Evolutionary conservation across 306 rosid genomes (phyloP).

Genomic region (Cicer yamashitae): DNA sequence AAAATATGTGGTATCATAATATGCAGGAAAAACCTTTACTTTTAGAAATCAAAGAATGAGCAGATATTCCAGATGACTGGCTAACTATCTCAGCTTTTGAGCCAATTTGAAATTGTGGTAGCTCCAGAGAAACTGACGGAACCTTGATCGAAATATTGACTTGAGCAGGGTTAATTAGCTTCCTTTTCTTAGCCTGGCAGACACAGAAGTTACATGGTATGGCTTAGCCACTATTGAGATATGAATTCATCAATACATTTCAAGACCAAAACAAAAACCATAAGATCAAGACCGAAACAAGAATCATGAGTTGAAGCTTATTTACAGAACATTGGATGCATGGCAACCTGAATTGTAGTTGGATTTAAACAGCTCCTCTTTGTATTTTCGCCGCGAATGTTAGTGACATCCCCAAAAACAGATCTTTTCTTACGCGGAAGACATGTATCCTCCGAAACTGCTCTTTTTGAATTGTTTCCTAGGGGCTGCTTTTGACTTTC

Average conservation of each 20-base stretch:
- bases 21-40: conserved; percentile 56
- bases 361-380: conserved; percentile 56
- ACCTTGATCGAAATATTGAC: conserved; percentile 48
- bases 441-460: conserved; percentile 51
- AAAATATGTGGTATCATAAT: neutral
- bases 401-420: conserved; percentile 76
- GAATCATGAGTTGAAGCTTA: neutral
- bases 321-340: conserved; percentile 18
- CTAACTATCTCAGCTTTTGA: conserved; percentile 7
- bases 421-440: conserved; percentile 64
- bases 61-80: conserved; percentile 56
- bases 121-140: conserved; percentile 43
- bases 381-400: conserved; percentile 59
- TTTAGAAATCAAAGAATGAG: conserved; percentile 50
- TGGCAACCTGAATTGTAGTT: conserved; percentile 67
- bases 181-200: conserved; percentile 64
- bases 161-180: conserved; percentile 49
- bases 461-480: conserved; percentile 57
- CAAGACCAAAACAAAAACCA: conserved; percentile 19
- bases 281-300: neutral
- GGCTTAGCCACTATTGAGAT: conserved; percentile 25
- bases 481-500: conserved; percentile 51
- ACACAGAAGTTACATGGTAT: conserved; percentile 29
- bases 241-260: conserved; percentile 35
- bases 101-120: neutral